phyloP scores from a whole-genome alignment of 2,329 filamentous ascomycete genomes.

The Geosmithia flava region DNA sequence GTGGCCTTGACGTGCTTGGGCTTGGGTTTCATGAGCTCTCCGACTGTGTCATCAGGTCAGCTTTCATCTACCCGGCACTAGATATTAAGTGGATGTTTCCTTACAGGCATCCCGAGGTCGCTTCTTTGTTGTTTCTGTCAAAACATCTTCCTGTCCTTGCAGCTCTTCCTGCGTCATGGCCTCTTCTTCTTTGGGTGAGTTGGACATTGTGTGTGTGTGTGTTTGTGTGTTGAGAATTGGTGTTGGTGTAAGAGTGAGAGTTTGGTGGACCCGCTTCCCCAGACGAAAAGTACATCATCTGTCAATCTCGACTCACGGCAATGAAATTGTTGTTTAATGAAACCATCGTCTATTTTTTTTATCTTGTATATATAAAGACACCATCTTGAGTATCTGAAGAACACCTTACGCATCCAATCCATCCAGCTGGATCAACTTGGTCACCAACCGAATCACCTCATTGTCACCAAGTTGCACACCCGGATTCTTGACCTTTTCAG shows the following conservation, averaged over 20 bases:
- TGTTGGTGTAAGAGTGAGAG: neutral
- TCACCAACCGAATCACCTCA: conserved; percentile 66
- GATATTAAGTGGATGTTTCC: neutral
- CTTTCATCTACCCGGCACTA: neutral
- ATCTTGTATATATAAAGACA: no score
- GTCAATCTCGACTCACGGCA: no score
- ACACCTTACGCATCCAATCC: conserved; percentile 65
- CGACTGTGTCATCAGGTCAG: conserved; percentile 11
- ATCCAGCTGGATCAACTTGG: conserved; percentile 76
- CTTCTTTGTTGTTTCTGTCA: conserved; percentile 6
- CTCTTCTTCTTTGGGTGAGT: conserved; percentile 17
- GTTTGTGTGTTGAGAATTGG: neutral
- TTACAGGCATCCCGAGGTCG: conserved; percentile 29
- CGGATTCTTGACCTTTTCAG: conserved; percentile 68
- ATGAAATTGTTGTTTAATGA: no score
- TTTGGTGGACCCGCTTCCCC: neutral
- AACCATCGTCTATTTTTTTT: no score
- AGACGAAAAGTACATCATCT: no score
- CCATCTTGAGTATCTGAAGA: no score
- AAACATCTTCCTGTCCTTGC: conserved; percentile 13
- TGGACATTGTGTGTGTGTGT: neutral
- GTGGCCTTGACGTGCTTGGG: conserved; percentile 19
- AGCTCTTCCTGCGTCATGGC: conserved; percentile 30
- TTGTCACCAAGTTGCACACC: conserved; percentile 41
- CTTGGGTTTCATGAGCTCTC: conserved; percentile 18